Evolutionary conservation across 2,329 filamentous ascomycete species (phyloP).

Genomic region (Emericellopsis cladophorae): DNA sequence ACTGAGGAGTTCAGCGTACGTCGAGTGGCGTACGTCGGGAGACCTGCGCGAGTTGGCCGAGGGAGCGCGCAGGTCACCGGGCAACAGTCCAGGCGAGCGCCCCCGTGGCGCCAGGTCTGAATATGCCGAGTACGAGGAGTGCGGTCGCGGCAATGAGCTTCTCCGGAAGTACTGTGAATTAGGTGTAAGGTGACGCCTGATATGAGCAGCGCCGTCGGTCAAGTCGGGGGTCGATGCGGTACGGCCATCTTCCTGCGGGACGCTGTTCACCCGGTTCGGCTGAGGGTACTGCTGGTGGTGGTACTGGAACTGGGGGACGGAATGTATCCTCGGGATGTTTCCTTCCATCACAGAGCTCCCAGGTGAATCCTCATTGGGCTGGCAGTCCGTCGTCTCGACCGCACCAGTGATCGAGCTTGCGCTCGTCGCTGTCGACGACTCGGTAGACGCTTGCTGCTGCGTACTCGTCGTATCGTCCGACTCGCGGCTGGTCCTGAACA

Average conservation of each 20-base stretch:
- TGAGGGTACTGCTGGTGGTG: slow-evolving; percentile 38
- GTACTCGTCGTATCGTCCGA: slow-evolving; percentile 39
- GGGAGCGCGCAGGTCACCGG: slow-evolving; percentile 29
- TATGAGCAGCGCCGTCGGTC: slow-evolving; percentile 32
- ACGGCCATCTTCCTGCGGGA: slow-evolving; percentile 27
- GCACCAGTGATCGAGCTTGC: slow-evolving; percentile 40
- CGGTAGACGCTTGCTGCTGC: slow-evolving; percentile 30
- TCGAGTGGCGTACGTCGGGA: slow-evolving; percentile 38
- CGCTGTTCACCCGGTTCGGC: slow-evolving; percentile 26
- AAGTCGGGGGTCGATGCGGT: slow-evolving; percentile 38
- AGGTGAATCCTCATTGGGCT: slow-evolving; percentile 30
- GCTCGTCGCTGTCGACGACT: slow-evolving; percentile 42
- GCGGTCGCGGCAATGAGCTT: slow-evolving; percentile 53
- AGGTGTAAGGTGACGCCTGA: slow-evolving; percentile 52
- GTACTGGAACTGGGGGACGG: slow-evolving; percentile 48
- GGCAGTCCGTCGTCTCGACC: slow-evolving; percentile 32
- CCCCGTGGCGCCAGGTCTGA: slow-evolving; percentile 57
- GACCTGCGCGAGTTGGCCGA: slow-evolving; percentile 40
- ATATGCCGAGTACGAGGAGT: slow-evolving; percentile 62
- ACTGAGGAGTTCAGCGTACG: slow-evolving; percentile 49
- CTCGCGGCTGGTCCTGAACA: slow-evolving; percentile 36
- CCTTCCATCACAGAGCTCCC: slow-evolving; percentile 38
- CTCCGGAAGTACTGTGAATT: slow-evolving; percentile 39
- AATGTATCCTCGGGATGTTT: slow-evolving; percentile 23
- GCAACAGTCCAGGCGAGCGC: slow-evolving; percentile 40